Evolutionary conservation across 768 basidiomycete species (phyloP).

Genomic region (Pleurotus sapidus): DNA sequence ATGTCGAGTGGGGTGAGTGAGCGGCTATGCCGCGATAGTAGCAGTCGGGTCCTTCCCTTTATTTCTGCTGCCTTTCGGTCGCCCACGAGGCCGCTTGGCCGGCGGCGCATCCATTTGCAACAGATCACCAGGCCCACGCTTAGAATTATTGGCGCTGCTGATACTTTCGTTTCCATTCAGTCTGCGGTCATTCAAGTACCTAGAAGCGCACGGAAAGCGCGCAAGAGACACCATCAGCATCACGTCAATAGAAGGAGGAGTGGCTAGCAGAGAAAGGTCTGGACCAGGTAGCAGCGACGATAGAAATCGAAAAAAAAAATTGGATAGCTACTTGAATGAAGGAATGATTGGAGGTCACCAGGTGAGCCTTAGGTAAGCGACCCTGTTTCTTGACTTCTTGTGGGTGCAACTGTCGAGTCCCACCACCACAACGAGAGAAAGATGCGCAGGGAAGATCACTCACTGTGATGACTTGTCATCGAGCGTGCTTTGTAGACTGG

Average conservation of each 20-base stretch:
- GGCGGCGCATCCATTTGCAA: constrained; percentile 19
- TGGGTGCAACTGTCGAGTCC: background rate
- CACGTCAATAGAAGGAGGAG: background rate
- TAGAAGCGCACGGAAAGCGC: constrained; percentile 22
- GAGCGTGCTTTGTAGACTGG: constrained; percentile 66
- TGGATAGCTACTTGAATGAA: background rate
- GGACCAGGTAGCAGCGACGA: background rate
- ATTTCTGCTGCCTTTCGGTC: constrained; percentile 74
- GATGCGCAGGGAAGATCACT: constrained; percentile 17
- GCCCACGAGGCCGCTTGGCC: constrained; percentile 56
- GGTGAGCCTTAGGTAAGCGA: constrained; percentile 11
- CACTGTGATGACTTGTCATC: constrained; percentile 66
- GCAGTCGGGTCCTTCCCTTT: constrained; percentile 9
- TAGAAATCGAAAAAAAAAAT: background rate
- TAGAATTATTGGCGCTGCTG: constrained; percentile 1
- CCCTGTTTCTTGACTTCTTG: background rate
- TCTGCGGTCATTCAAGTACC: constrained; percentile 63
- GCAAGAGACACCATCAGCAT: background rate
- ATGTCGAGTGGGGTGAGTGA: too few species aligned
- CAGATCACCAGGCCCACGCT: constrained; percentile 17
- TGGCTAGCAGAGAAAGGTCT: background rate
- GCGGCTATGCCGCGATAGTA: background rate
- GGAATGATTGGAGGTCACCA: constrained; percentile 4
- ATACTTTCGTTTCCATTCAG: constrained; percentile 42
- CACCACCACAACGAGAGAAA: constrained; percentile 7